Evolutionary conservation across 148 eudicot genomes (phyloP), one percentile per base, ranked within the genome.

Genomic region (Rhododendron ovatum): DNA sequence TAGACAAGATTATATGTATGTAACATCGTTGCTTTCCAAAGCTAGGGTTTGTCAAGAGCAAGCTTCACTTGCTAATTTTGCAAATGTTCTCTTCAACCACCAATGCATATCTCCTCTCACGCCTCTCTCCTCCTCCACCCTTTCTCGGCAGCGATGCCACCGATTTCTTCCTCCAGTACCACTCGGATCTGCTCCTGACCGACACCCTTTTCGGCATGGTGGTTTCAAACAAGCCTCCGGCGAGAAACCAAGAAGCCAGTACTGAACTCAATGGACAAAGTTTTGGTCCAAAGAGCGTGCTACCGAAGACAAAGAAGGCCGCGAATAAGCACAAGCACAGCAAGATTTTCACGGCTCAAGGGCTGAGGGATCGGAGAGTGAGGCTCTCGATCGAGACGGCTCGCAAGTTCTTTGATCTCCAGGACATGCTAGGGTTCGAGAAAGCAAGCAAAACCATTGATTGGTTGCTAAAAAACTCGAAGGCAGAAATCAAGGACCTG

Each of bases 401-500:
- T 14, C 88, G 95, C 2, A 91, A 91, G 78, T 94, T 94, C 87
- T 94, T 93, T 61, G 93, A 91, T 84, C 92, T 94, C 17, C 98
- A 93, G 88, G 98, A 95, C 61, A 87, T 88, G 92, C 82, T 95
- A 53, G 96, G 98, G 83, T 93, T 91, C 39, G 96, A 93, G 65
- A 93, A 91, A 67, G 94, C 98, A 7, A 94, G 98, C 77, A 92
- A 93, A 85, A 94, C 95, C 28, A 92, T 95, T 5, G 96, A 93
- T 63, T 95, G 98, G 98, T 89, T 95, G 39, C 92, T 93, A 17
- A 81, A 84, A 67, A 91, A 93, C 61, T 93, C 98, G 7, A 92
- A 91, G 79, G 75, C 83, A 15, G 96, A 95, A 7, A 95, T 95
- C 65, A 90, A 83, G 80, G 94, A 94, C 43, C 43, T 41, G 43